These are phyloP conservation scores for Talaromyces nanjingensis DNA, from an alignment of 495 filamentous ascomycete species.

Conservation along the genomic window DNA sequence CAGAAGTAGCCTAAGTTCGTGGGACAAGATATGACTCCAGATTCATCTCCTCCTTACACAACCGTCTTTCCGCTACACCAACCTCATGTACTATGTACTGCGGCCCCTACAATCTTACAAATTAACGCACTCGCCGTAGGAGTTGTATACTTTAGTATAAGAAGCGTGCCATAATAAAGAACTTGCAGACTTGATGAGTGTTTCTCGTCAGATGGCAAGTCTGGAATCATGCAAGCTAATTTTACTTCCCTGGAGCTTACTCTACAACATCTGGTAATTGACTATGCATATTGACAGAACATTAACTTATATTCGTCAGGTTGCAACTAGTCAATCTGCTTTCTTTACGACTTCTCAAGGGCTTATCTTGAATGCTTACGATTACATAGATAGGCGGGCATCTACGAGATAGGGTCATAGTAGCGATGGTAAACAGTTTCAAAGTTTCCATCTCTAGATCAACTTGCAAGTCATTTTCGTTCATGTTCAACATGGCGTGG, in stretches of 20 bases:
- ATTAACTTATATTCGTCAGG: not conserved
- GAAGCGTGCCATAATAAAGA: not conserved
- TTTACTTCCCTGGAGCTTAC: too few species aligned
- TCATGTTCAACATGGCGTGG: too few species aligned
- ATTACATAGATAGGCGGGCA: not conserved
- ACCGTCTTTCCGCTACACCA: too few species aligned
- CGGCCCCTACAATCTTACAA: not conserved
- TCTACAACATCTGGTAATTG: not conserved
- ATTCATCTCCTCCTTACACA: too few species aligned
- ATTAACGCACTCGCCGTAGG: not conserved
- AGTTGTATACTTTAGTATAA: not conserved
- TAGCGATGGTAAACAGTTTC: too few species aligned
- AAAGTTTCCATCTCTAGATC: too few species aligned
- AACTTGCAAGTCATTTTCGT: too few species aligned
- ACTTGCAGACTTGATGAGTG: not conserved
- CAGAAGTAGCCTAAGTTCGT: not conserved
- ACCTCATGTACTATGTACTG: not conserved
- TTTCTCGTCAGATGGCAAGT: not conserved
- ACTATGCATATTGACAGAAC: not conserved
- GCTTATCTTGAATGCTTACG: not conserved
- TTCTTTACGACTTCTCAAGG: too few species aligned
- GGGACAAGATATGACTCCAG: too few species aligned
- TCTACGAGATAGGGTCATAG: too few species aligned
- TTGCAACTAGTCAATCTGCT: too few species aligned
- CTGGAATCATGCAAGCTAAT: too few species aligned